A percentile compares a stretch with the other conserved stretches of the same genome.
These are phyloP conservation scores for Takashimella koratensis DNA, from an alignment of 1,284 basidiomycete genomes.

Conservation along the genomic window DNA sequence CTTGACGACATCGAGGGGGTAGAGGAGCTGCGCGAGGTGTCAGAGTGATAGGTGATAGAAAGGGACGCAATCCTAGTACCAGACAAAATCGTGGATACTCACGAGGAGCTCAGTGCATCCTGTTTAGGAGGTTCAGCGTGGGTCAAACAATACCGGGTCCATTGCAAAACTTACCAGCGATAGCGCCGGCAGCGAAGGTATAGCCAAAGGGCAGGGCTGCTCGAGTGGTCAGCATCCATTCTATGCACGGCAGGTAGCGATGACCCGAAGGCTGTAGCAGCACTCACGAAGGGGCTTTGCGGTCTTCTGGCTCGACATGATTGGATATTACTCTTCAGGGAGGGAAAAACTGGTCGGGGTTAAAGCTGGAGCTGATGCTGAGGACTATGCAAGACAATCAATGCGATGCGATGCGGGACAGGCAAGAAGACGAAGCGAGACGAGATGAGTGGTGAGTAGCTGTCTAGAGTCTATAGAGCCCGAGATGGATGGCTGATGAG, in stretches of 20 bases:
- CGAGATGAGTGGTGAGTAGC: no score
- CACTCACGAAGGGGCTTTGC: slow-evolving; percentile 32
- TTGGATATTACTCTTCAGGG: neutral
- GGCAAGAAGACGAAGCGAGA: no score
- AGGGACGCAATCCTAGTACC: neutral
- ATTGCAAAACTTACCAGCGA: slow-evolving; percentile 58
- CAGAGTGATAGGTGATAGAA: neutral
- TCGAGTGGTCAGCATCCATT: neutral
- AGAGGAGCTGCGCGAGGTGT: slow-evolving; percentile 30
- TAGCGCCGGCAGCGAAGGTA: slow-evolving; percentile 85
- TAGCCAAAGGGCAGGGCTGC: slow-evolving; percentile 77
- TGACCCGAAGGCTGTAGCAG: neutral
- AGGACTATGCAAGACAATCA: no score
- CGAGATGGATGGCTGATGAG: no score
- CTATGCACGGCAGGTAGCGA: no score
- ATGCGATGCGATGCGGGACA: no score
- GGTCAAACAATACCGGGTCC: slow-evolving; percentile 36
- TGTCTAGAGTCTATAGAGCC: no score
- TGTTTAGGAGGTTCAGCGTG: slow-evolving; percentile 7
- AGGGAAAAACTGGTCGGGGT: neutral
- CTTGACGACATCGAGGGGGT: slow-evolving; percentile 62
- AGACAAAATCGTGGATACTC: no score
- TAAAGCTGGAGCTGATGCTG: neutral
- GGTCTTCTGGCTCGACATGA: slow-evolving; percentile 18
- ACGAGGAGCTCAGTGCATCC: slow-evolving; percentile 74